Conservation (phyloP, 208 protist genomes). For the Trypanosoma conorhini region DNA sequence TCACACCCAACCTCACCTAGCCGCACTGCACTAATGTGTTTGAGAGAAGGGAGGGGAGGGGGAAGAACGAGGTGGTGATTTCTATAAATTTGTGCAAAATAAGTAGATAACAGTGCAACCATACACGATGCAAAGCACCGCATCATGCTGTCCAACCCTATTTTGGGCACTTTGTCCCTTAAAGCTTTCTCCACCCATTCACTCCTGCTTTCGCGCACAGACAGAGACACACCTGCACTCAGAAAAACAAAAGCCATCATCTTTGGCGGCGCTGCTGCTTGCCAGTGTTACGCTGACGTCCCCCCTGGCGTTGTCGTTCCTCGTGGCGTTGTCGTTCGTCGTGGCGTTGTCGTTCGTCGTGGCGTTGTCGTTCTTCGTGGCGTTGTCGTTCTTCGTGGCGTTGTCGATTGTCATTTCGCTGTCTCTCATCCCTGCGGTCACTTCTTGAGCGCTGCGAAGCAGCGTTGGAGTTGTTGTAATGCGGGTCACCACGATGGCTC, state of each 20-base stretch:
- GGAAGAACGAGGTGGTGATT: background rate
- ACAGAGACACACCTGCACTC: background rate
- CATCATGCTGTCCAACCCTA: background rate
- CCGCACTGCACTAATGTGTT: background rate
- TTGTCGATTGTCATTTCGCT: slow-evolving; percentile 7
- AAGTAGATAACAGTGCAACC: background rate
- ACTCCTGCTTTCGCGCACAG: background rate
- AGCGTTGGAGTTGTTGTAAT: background rate
- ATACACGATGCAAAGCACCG: background rate
- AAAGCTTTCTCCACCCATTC: background rate
- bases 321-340: slow-evolving; percentile 10
- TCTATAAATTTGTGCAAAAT: background rate
- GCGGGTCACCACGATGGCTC: slow-evolving; percentile 9
- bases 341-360: background rate
- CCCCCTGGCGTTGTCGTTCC: slow-evolving; percentile 8
- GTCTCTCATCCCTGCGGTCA: slow-evolving; percentile 18
- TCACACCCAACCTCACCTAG: background rate
- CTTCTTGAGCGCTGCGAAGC: slow-evolving; percentile 5
- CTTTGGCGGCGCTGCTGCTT: slow-evolving; percentile 15
- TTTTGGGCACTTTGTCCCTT: background rate
- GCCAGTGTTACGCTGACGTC: slow-evolving; percentile 5
- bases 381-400: slow-evolving; percentile 3
- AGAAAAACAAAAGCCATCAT: background rate
- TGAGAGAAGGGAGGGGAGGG: background rate
- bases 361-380: slow-evolving; percentile 10